Evolutionary conservation across 2,329 filamentous ascomycete genomes (phyloP).

Genomic region (Botrytis pseudocinerea): DNA sequence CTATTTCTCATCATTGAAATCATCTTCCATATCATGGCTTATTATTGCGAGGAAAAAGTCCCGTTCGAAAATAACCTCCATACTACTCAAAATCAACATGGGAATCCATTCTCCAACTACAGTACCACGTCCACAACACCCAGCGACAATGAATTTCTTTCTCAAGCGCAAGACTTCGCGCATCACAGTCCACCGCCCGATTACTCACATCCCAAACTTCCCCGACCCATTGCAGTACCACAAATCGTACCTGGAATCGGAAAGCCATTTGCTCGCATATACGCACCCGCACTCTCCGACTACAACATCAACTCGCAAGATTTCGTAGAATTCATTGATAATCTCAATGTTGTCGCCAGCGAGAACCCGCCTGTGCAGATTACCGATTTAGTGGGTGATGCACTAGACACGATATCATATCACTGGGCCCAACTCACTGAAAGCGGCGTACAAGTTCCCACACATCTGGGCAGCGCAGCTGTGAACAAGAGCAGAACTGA

Average conservation of each 20-base stretch:
- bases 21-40: not conserved
- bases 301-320: not conserved
- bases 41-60: not conserved
- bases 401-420: constrained; percentile 39
- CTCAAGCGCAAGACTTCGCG: not conserved
- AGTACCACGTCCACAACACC: not conserved
- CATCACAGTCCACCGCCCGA: not conserved
- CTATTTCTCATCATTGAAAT: not conserved
- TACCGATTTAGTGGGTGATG: constrained; percentile 33
- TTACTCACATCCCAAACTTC: not conserved
- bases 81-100: not conserved
- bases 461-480: constrained; percentile 31
- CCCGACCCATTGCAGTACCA: not conserved
- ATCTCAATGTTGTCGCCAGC: constrained; percentile 42
- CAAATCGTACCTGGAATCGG: not conserved
- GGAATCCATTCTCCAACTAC: not conserved
- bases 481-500: constrained; percentile 38
- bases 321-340: constrained; percentile 41
- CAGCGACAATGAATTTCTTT: not conserved
- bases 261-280: not conserved
- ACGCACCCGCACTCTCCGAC: not conserved
- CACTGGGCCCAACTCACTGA: constrained; percentile 34
- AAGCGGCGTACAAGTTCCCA: constrained; percentile 31
- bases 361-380: constrained; percentile 39
- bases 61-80: not conserved